These are phyloP conservation scores for Ocimum tenuiflorum DNA, from an alignment of 257 asterid species.

Conservation along the genomic window DNA sequence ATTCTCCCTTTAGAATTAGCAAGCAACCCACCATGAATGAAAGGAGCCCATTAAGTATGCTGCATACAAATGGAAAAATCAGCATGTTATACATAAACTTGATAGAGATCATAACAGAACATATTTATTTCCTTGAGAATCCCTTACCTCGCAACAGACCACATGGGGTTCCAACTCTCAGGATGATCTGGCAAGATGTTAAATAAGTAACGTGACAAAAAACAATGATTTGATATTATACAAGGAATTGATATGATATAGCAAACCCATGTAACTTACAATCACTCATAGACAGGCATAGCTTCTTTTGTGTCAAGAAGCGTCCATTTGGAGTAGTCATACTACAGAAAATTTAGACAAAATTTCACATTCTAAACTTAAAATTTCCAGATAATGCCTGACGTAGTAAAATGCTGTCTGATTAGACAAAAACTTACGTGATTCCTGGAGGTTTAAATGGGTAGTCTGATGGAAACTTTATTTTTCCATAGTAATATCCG, in stretches of 20 bases:
- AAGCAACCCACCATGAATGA: slow-evolving; percentile 86
- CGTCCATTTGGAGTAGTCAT: slow-evolving; percentile 89
- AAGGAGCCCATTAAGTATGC: slow-evolving; percentile 93
- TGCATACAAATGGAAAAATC: slow-evolving; percentile 41
- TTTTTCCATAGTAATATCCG: slow-evolving; percentile 93
- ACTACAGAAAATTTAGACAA: slow-evolving; percentile 35
- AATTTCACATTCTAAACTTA: not conserved
- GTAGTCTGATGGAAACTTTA: slow-evolving; percentile 94
- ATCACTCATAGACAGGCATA: slow-evolving; percentile 94
- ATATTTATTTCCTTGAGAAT: not conserved
- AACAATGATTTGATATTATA: not conserved
- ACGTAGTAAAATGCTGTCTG: not conserved
- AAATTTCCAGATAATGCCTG: slow-evolving; percentile 4
- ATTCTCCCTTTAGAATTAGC: not conserved
- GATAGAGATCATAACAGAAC: not conserved
- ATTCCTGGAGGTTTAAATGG: slow-evolving; percentile 94
- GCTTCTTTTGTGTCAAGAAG: slow-evolving; percentile 81
- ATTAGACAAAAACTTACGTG: slow-evolving; percentile 39
- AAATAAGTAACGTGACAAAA: slow-evolving; percentile 17
- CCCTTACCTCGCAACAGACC: slow-evolving; percentile 58
- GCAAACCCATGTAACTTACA: slow-evolving; percentile 37
- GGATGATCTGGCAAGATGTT: slow-evolving; percentile 47
- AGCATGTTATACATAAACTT: slow-evolving; percentile 22
- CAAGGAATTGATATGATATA: not conserved
- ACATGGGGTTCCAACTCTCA: slow-evolving; percentile 67